Percentiles rank a stretch among this genome's conserved stretches.
phyloP scores from a whole-genome alignment of 2,329 filamentous ascomycete species.

The Cercospora sesami region DNA sequence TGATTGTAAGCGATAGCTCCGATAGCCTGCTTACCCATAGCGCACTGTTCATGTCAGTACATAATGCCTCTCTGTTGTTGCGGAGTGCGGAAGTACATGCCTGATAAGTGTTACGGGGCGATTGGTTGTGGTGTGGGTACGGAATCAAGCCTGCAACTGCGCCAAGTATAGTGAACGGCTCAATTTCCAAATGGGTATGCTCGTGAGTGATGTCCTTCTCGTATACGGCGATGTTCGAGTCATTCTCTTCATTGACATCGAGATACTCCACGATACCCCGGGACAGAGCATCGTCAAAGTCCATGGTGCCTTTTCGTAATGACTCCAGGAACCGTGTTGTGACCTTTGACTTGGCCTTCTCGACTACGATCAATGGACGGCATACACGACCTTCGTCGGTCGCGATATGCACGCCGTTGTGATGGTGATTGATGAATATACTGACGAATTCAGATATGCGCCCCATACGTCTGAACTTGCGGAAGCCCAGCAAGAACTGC shows the following conservation, averaged over 20 bases:
- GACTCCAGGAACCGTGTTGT: slow-evolving; percentile 75
- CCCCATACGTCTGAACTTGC: slow-evolving; percentile 81
- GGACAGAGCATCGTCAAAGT: slow-evolving; percentile 91
- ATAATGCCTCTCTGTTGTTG: no score
- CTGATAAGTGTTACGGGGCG: slow-evolving; percentile 87
- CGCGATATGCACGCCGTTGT: slow-evolving; percentile 55
- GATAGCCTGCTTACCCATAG: slow-evolving; percentile 99
- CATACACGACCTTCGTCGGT: slow-evolving; percentile 97
- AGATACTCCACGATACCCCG: slow-evolving; percentile 92
- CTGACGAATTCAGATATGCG: slow-evolving; percentile 91
- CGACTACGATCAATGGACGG: slow-evolving; percentile 91
- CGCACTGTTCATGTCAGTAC: slow-evolving; percentile 43
- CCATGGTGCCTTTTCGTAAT: slow-evolving; percentile 77
- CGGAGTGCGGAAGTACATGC: no score
- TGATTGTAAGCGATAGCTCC: slow-evolving; percentile 98
- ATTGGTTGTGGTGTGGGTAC: slow-evolving; percentile 98
- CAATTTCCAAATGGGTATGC: slow-evolving; percentile 94
- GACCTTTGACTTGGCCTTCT: slow-evolving; percentile 80
- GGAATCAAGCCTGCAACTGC: slow-evolving; percentile 95
- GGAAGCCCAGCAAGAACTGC: slow-evolving; percentile 79
- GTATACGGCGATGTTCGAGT: slow-evolving; percentile 87
- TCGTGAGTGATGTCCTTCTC: slow-evolving; percentile 78
- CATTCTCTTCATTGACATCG: slow-evolving; percentile 97
- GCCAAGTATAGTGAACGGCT: slow-evolving; percentile 94
- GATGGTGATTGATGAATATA: slow-evolving; percentile 30